Base-by-base conservation (phyloP, 2,329 filamentous ascomycete species). In the Pseudogymnoascus sp. region DNA sequence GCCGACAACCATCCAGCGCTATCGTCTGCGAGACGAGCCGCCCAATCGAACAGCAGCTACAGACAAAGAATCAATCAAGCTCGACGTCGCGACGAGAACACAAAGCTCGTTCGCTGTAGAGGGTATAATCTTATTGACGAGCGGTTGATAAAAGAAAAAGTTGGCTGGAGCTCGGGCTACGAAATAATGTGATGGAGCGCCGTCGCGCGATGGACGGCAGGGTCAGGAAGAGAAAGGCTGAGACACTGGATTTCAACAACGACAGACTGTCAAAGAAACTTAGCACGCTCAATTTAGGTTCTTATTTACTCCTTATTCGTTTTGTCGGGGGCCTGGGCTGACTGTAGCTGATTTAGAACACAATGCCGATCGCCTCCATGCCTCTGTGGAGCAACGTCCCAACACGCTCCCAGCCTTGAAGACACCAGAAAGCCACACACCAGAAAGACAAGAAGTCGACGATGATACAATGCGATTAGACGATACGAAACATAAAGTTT, bases 181-280 rank as follows among this genome's bases (percentile, higher is more conserved):
- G 35, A 60, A 35, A 37, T 59, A 33, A 60, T 60, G 63, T 40
- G 61, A 70, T 71, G 71, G 70, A 71, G 62, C 64, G 64, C 33
- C 63, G 65, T 60, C 67, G 69, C 69, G 66, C 68, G 66, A 68
- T 67, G 29, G 61, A 31, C 63, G 63, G 64, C 64, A 69, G 64
- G 61, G 62, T 66, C 39, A 69, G 66, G 67, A 87, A 87, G 75
- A 76, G 84, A 68, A 87, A 86, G 74, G 81, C 84, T 62, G 81
- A 84, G 60, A 72, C 74, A 11, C 81, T 83, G 64, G 79, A 83
- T 67, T 85, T 83, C 66, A 83, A 93, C 69, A 84, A 83, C 66
- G 84, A 95, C 75, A 87, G 92, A 60, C 81, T 97, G 65, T 88
- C 88, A 54, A 97, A 97, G 78, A 83, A 88, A 66, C 81, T 97